Conservation (phyloP, 768 basidiomycete genomes). For the Punctularia strigosozonata region DNA sequence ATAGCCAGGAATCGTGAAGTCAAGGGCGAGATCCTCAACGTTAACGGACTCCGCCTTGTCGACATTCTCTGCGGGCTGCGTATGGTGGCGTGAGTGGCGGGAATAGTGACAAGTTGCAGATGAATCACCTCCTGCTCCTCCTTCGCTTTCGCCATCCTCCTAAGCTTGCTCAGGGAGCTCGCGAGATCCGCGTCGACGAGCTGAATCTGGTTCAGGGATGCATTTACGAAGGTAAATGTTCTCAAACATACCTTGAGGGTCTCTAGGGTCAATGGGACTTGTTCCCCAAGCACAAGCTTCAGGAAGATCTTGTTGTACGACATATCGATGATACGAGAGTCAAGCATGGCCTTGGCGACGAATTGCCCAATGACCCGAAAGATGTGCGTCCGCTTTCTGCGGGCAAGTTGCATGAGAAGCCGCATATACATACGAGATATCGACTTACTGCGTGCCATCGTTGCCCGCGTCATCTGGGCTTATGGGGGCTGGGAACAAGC, state of each 20-base stretch:
- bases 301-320: constrained; percentile 94
- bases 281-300: constrained; percentile 78
- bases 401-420: background rate
- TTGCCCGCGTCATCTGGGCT: constrained; percentile 54
- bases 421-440: background rate
- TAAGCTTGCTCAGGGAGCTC: constrained; percentile 72
- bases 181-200: constrained; percentile 79
- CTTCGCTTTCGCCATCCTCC: constrained; percentile 46
- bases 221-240: constrained; percentile 2
- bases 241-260: constrained; percentile 53
- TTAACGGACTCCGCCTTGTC: constrained; percentile 48
- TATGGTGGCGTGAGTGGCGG: background rate
- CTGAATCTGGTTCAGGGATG: constrained; percentile 24
- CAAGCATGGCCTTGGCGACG: constrained; percentile 92
- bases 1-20: constrained; percentile 95
- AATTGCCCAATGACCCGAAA: constrained; percentile 91
- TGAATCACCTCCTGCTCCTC: constrained; percentile 19
- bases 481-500: constrained; percentile 83
- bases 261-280: constrained; percentile 74
- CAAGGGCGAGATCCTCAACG: constrained; percentile 82
- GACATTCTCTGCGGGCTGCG: constrained; percentile 32
- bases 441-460: constrained; percentile 64
- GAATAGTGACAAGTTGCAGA: no score
- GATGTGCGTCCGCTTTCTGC: constrained; percentile 63
- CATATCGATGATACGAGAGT: constrained; percentile 94